A percentile compares a stretch with the other conserved stretches of the same genome.
Evolutionary conservation across 805 yeast species (phyloP).

Genomic region (Metschnikowia gelsemii): DNA sequence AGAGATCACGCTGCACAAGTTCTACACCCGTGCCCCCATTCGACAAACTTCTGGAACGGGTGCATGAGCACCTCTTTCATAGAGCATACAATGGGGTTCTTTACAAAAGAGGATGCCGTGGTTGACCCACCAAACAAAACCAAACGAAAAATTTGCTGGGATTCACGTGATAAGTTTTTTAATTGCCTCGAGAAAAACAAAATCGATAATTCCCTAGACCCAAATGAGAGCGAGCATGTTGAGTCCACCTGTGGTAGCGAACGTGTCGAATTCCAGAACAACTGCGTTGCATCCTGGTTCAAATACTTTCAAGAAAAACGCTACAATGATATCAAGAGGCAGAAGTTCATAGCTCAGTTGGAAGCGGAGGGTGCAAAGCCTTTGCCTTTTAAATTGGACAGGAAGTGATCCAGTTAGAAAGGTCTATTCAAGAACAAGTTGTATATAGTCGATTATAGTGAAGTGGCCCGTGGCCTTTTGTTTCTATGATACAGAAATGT

Average conservation of each 20-base stretch:
- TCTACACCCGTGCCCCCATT: constrained; percentile 7
- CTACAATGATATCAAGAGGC: constrained; percentile 69
- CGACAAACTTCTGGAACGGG: background rate
- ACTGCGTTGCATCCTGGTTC: constrained; percentile 87
- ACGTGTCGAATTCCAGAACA: constrained; percentile 59
- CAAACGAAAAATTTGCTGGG: constrained; percentile 84
- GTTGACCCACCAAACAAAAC: constrained; percentile 56
- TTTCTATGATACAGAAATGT: constrained; percentile 27
- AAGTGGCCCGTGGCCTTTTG: background rate
- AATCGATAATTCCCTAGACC: constrained; percentile 69
- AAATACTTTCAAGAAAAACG: constrained; percentile 88
- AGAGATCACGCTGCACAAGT: too few relatives aligned
- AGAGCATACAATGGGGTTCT: constrained; percentile 48
- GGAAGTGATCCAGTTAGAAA: constrained; percentile 16
- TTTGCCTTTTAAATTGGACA: constrained; percentile 30
- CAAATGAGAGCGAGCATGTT: constrained; percentile 46
- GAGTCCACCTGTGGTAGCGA: constrained; percentile 55
- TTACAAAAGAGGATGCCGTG: constrained; percentile 37
- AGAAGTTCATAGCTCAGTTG: constrained; percentile 63
- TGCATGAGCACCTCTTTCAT: background rate
- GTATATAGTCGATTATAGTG: constrained; percentile 11
- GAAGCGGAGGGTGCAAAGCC: constrained; percentile 57
- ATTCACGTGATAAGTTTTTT: constrained; percentile 75
- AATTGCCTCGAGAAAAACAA: constrained; percentile 67
- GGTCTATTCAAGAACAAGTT: constrained; percentile 1